Evolutionary conservation across 2,329 filamentous ascomycete genomes (phyloP), one percentile per base, ranked within the genome.

Genomic region (Ascochyta rabiei): DNA sequence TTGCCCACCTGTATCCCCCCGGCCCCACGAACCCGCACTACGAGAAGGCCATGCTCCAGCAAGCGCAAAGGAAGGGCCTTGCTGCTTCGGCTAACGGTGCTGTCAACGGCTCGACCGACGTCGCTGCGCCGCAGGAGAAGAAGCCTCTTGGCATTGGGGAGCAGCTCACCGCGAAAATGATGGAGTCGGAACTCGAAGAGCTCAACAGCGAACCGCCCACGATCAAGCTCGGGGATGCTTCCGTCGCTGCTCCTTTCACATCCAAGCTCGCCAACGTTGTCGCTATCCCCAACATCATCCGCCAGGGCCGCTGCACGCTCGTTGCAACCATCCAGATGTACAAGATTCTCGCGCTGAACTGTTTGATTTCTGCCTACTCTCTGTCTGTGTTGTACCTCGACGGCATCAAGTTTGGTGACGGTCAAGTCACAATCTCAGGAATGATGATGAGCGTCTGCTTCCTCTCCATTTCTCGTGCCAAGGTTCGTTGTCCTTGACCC

Each of bases 361-460:
- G 95, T 75, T 82, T 99, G 66, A 99, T 99, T 74, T 96, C 91
- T 66, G 95, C 95, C 33, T 99, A 99, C 85, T 96, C 91, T 76
- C 79, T 99, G 72, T 96, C 90, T 75, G 95, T 99, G 16, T 83
- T 99, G 53, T 99, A 99, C 72, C 85, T 99, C 1, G 93, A 98
- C 69, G 95, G 95, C 60, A 99, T 99, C 83, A 99, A 99, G 80
- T 99, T 99, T 73, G 93, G 95, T 52, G 95, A 99, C 73, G 92
- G 93, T 4, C 95, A 99, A 78, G 95, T 98, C 64, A 99, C 95
- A 15, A 98, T 99, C 69, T 97, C 92, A 67, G 95, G 95, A 66
- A 98, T 99, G 90, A 88, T 99, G 75, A 98, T 99, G 95, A 97
- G 93, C 68, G 95, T 99, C 45, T 99, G 95, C 80, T 99, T 99